A percentile compares a stretch with the other conserved stretches of the same genome.
These are phyloP conservation scores for Cladosporium sp. DNA, from an alignment of 2,329 filamentous ascomycete genomes.

Conservation along the genomic window DNA sequence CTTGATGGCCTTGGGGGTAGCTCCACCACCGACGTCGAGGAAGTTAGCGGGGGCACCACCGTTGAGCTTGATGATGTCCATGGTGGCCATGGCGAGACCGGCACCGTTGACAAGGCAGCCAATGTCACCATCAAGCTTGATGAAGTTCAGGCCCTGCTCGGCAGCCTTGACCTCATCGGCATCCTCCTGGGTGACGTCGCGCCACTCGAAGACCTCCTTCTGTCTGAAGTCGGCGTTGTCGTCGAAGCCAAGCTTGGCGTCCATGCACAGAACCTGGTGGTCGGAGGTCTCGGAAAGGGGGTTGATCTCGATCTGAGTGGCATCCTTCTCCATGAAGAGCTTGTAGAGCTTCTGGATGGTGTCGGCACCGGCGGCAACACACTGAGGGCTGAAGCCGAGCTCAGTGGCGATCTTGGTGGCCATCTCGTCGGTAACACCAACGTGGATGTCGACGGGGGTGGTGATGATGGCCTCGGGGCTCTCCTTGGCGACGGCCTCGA, in stretches of 20 bases:
- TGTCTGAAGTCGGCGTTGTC: conserved; percentile 99
- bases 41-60: conserved; percentile 96
- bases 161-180: conserved; percentile 96
- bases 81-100: conserved; percentile 98
- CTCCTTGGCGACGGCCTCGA: conserved; percentile 97
- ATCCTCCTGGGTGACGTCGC: conserved; percentile 94
- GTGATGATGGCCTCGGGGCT: conserved; percentile 93
- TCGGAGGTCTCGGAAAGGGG: conserved; percentile 96
- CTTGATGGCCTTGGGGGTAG: conserved; percentile 93
- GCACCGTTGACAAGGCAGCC: conserved; percentile 98
- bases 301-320: conserved; percentile 99
- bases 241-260: conserved; percentile 97
- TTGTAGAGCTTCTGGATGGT: conserved; percentile 99
- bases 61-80: conserved; percentile 99
- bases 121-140: conserved; percentile 99
- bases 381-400: conserved; percentile 97
- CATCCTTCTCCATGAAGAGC: conserved; percentile 97
- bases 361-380: conserved; percentile 89
- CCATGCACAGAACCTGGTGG: conserved; percentile 98
- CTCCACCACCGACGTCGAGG: conserved; percentile 96
- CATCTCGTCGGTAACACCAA: conserved; percentile 92
- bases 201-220: conserved; percentile 91
- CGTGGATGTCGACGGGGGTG: conserved; percentile 88
- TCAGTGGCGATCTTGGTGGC: conserved; percentile 83
- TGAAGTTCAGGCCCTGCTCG: conserved; percentile 94